Conservation (phyloP, 176 grass and related monocot genomes). For the Zoysia pacifica region DNA sequence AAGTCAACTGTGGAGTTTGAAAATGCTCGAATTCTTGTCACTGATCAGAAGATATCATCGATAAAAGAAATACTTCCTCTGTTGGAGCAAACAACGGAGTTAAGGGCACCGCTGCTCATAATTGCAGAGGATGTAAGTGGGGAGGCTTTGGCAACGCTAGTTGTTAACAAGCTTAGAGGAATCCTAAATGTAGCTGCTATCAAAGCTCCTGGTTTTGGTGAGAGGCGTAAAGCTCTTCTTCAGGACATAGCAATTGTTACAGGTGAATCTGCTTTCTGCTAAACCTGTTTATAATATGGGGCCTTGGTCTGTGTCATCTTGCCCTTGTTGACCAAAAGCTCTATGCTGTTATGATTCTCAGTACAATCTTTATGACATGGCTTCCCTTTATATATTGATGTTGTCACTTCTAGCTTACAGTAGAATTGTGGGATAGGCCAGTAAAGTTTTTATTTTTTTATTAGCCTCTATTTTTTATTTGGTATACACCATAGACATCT, state of each 20-base stretch:
- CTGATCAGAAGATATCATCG: constrained; percentile 92
- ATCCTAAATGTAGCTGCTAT: constrained; percentile 92
- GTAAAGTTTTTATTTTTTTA: not conserved
- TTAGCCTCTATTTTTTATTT: too few species aligned
- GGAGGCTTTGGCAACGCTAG: constrained; percentile 89
- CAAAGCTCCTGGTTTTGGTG: constrained; percentile 93
- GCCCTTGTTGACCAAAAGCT: constrained; percentile 13
- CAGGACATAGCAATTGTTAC: constrained; percentile 95
- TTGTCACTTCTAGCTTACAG: not conserved
- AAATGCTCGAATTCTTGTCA: constrained; percentile 82
- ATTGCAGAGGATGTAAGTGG: constrained; percentile 85
- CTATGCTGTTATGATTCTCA: not conserved
- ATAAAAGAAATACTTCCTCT: constrained; percentile 91
- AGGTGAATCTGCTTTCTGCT: constrained; percentile 45
- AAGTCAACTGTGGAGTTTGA: constrained; percentile 92
- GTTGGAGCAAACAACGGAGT: constrained; percentile 80
- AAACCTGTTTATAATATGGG: not conserved
- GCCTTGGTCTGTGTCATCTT: not conserved
- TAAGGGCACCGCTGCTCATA: constrained; percentile 88
- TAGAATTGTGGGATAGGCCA: not conserved
- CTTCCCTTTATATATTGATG: not conserved
- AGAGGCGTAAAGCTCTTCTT: constrained; percentile 87
- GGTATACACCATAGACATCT: not conserved
- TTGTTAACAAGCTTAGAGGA: constrained; percentile 88
- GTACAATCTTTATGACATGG: not conserved